Evolutionary conservation across 495 filamentous ascomycete species (phyloP).

Genomic region (Talaromyces borbonicus): DNA sequence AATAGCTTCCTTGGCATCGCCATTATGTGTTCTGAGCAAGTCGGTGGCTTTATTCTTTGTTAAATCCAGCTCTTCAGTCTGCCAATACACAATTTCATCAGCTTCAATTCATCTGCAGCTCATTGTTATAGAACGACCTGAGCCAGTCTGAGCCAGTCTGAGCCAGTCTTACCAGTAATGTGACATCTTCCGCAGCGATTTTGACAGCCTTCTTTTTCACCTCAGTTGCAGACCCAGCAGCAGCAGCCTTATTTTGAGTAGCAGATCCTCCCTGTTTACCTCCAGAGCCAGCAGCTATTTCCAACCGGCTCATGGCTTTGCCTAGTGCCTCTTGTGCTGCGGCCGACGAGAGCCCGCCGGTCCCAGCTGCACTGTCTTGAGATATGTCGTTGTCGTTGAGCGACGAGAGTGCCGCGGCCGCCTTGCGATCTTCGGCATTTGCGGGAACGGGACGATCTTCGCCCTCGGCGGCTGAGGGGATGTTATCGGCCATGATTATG

Average conservation of each 20-base stretch:
- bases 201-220: slow-evolving; percentile 49
- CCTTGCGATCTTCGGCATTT: slow-evolving; percentile 81
- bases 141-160: no score
- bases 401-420: slow-evolving; percentile 72
- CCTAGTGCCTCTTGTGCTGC: slow-evolving; percentile 73
- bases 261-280: slow-evolving; percentile 16
- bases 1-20: slow-evolving; percentile 63
- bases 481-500: slow-evolving; percentile 54
- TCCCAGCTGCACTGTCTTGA: slow-evolving; percentile 25
- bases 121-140: no score
- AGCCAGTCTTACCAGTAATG: slow-evolving; percentile 43
- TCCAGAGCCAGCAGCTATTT: slow-evolving; percentile 29
- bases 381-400: slow-evolving; percentile 56
- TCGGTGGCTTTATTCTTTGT: slow-evolving; percentile 76
- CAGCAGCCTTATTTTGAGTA: slow-evolving; percentile 19
- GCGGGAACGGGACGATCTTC: slow-evolving; percentile 50
- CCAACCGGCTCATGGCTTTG: slow-evolving; percentile 69
- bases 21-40: slow-evolving; percentile 67
- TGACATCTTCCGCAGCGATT: slow-evolving; percentile 56
- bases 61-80: slow-evolving; percentile 75
- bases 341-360: slow-evolving; percentile 34
- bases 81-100: background rate
- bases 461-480: slow-evolving; percentile 62
- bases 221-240: slow-evolving; percentile 21
- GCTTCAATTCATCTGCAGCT: no score